Base-by-base conservation (phyloP, 2,329 filamentous ascomycete genomes). In the Paraconiothyrium brasiliense region DNA sequence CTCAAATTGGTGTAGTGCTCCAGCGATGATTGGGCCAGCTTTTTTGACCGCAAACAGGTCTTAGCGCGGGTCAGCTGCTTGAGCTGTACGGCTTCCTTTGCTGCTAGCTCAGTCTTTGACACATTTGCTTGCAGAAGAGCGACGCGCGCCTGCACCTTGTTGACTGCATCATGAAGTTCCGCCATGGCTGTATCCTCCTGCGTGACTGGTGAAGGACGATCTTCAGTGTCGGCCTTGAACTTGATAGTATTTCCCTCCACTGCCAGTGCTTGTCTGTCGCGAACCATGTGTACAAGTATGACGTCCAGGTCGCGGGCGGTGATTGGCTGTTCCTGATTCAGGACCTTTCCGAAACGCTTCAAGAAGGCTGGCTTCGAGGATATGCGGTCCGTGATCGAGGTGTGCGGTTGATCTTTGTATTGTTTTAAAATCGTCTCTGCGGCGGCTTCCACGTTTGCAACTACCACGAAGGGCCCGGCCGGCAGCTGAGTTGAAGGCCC, bases 161-260 rank as follows among this genome's bases (percentile, higher is more conserved):
- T 79, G 16, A 93, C 90, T 63, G 97, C 88, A 22, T 89, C 86
- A 63, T 90, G 89, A 16, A 99, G 84, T 54, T 91, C 90, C 1
- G 93, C 93, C 64, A 97, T 92, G 0, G 92, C 91, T 4, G 84
- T 82, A 79, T 99, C 95, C 70, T 96, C 90, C 60, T 89, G 83
- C 0, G 91, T 92, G 66, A 98, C 90, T 1, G 83, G 78, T 3
- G 83, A 81, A 0, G 85, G 75, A 0, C 79, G 79, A 3, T 65
- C 50, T 20, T 76, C 73, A 50, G 69, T 72, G 51, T 71, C 67
- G 5, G 70, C 51, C 69, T 87, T 90, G 76, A 98, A 89, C 75
- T 92, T 94, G 68, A 99, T 77, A 2, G 80, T 80, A 75, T 97
- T 92, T 65, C 96, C 90, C 16, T 93, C 93, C 69, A 92, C 88